These are phyloP conservation scores for Boechera stricta DNA, from an alignment of 345 rosid genomes.

Conservation along the genomic window DNA sequence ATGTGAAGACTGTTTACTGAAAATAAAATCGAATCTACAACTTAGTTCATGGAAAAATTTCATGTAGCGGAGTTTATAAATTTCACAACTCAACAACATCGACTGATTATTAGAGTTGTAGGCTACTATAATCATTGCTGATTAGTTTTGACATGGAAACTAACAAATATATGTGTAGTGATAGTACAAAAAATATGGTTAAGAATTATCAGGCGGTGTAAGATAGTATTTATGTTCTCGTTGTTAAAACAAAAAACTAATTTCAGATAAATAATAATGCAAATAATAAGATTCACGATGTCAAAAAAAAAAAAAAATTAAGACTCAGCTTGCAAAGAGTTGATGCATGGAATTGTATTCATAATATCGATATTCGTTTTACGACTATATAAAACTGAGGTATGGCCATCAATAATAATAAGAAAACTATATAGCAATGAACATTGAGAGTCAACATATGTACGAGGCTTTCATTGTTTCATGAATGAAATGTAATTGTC, in stretches of 20 bases:
- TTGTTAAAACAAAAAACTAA: background rate
- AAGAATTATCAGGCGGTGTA: background rate
- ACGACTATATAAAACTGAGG: background rate
- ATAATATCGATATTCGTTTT: background rate
- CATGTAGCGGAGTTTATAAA: background rate
- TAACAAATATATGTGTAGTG: background rate
- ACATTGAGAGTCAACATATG: background rate
- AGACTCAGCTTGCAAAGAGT: background rate
- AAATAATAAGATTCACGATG: background rate
- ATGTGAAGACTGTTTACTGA: background rate
- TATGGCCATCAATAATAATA: background rate
- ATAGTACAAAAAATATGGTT: background rate
- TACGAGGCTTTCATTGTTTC: background rate
- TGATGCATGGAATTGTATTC: background rate
- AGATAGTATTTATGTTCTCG: background rate
- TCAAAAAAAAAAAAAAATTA: background rate
- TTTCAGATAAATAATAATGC: background rate
- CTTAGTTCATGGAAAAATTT: background rate
- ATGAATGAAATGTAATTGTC: background rate
- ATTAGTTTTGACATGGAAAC: background rate
- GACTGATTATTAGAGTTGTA: background rate
- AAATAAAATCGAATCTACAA: too few relatives aligned
- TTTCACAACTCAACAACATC: background rate
- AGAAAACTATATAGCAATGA: background rate
- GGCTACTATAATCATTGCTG: background rate